These are phyloP conservation scores for Urochloa ruziziensis DNA, from an alignment of 176 grass and related monocot species.

Conservation along the genomic window DNA sequence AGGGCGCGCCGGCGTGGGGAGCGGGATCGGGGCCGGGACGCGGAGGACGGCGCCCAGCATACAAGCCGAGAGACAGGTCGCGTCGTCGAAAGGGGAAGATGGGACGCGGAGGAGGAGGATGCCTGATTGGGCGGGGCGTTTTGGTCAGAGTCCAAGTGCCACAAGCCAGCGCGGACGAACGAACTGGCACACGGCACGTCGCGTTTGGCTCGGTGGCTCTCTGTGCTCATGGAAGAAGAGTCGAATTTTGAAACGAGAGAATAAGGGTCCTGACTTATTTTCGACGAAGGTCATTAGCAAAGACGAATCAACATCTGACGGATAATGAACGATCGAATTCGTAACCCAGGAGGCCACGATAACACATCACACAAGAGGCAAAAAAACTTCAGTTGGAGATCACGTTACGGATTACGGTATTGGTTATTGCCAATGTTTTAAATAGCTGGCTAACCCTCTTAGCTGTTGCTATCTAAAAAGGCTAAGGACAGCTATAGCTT, in stretches of 20 bases:
- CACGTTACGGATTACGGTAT: too few relatives aligned
- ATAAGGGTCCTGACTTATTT: too few relatives aligned
- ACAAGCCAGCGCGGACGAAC: neutral
- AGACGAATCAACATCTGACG: neutral
- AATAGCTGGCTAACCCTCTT: too few relatives aligned
- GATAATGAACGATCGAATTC: neutral
- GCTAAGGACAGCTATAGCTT: too few relatives aligned
- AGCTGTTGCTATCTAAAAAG: too few relatives aligned
- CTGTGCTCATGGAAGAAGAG: neutral
- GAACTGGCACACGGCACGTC: neutral
- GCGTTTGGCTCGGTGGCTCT: neutral
- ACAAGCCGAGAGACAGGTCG: neutral
- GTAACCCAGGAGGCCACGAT: too few relatives aligned
- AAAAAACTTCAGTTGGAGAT: too few relatives aligned
- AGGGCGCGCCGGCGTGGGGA: slow-evolving; percentile 18
- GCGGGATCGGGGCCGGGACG: slow-evolving; percentile 37
- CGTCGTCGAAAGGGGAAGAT: neutral
- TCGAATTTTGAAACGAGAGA: neutral
- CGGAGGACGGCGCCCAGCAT: slow-evolving; percentile 53
- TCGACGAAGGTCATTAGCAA: neutral
- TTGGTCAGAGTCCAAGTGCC: neutral
- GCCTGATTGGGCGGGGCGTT: neutral
- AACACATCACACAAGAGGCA: too few relatives aligned
- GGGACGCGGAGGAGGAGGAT: neutral
- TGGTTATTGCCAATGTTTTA: too few relatives aligned